Conservation (phyloP, 768 basidiomycete genomes). For the Gymnopilus dilepis region DNA sequence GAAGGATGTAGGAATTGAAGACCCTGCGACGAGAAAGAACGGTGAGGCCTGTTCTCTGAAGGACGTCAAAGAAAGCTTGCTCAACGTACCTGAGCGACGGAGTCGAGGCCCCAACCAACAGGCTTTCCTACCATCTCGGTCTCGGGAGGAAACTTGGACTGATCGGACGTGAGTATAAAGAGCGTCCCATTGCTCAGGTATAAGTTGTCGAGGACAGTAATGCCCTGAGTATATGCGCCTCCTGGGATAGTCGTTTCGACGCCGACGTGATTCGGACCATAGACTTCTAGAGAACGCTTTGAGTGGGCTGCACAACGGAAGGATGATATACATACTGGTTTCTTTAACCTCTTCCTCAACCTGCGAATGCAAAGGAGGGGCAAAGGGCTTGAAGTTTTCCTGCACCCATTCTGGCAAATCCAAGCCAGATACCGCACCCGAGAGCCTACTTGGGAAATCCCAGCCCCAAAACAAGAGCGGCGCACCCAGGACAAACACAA, state of each 20-base stretch:
- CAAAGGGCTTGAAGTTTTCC: neutral
- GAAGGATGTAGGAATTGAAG: conserved; percentile 25
- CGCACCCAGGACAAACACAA: neutral
- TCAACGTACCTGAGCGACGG: conserved; percentile 27
- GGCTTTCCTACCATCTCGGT: conserved; percentile 24
- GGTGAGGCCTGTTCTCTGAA: neutral
- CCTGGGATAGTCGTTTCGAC: conserved; percentile 33
- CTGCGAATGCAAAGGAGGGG: neutral
- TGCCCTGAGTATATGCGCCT: conserved; percentile 59
- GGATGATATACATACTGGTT: neutral
- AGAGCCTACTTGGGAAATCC: conserved; percentile 1
- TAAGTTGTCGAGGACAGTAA: conserved; percentile 73
- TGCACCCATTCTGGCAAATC: conserved; percentile 11
- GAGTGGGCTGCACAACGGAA: neutral
- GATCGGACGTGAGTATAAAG: conserved; percentile 56
- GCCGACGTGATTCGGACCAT: neutral
- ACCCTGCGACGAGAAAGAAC: conserved; percentile 18
- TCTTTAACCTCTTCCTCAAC: neutral
- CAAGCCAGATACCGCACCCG: conserved; percentile 10
- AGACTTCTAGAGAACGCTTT: neutral
- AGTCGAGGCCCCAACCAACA: conserved; percentile 15
- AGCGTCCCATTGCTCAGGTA: conserved; percentile 78
- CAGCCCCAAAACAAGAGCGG: conserved; percentile 4
- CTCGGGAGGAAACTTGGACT: conserved; percentile 13
- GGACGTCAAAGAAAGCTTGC: neutral